These are phyloP conservation scores for Erythrophleum fordii DNA, from an alignment of 306 rosid genomes.

Conservation along the genomic window DNA sequence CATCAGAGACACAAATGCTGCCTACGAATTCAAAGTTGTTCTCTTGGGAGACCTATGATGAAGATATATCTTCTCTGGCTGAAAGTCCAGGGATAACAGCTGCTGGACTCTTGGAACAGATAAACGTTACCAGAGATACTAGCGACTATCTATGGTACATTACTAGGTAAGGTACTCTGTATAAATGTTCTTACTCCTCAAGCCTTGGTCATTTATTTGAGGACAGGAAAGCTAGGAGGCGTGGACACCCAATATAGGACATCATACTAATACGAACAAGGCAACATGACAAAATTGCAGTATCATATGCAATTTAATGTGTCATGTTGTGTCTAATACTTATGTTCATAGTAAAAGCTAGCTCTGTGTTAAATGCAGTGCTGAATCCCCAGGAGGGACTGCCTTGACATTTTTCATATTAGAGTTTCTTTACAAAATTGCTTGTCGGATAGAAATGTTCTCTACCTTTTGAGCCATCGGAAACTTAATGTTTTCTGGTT, in stretches of 20 bases:
- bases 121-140: constrained; percentile 77
- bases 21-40: constrained; percentile 58
- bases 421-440: neutral
- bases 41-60: constrained; percentile 83
- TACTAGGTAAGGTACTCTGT: constrained; percentile 67
- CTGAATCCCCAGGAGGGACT: neutral
- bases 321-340: neutral
- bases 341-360: neutral
- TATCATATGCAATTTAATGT: too few species aligned
- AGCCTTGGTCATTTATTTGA: neutral
- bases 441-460: neutral
- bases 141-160: constrained; percentile 96
- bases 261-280: too few species aligned
- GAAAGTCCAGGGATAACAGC: constrained; percentile 63
- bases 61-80: constrained; percentile 69
- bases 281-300: too few species aligned
- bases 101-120: constrained; percentile 84
- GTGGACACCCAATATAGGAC: neutral
- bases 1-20: constrained; percentile 69
- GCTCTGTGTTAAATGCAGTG: neutral
- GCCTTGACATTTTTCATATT: neutral
- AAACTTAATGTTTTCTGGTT: constrained; percentile 24
- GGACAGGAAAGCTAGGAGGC: neutral
- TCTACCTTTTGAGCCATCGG: neutral
- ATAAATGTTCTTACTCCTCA: neutral